Evolutionary conservation across 148 eudicot genomes (phyloP).

Genomic region (Dianthus caryophyllus): DNA sequence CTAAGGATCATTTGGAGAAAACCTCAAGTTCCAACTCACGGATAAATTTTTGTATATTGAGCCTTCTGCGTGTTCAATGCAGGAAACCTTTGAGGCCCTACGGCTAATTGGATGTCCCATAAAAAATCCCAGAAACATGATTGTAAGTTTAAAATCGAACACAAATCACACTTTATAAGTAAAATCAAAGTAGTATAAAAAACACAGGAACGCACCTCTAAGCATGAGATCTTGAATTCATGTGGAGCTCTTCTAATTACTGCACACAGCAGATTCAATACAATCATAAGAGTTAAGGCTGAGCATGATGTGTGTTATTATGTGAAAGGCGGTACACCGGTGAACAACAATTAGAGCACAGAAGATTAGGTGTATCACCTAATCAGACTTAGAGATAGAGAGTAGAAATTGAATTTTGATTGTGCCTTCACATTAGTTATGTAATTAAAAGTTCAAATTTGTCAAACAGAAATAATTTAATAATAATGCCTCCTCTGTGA

Average conservation of each 20-base stretch:
- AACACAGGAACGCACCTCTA: conserved; percentile 57
- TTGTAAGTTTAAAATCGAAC: not conserved
- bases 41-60: no score
- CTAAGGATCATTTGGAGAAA: no score
- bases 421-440: conserved; percentile 4
- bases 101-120: not conserved
- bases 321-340: not conserved
- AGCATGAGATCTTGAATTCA: conserved; percentile 93
- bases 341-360: not conserved
- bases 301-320: not conserved
- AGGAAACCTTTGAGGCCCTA: not conserved
- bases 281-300: conserved; percentile 8
- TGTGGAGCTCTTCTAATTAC: conserved; percentile 98
- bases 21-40: no score
- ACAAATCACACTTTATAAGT: not conserved
- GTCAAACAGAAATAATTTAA: not conserved
- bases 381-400: not conserved
- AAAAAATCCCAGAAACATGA: not conserved
- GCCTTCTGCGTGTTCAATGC: no score
- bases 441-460: not conserved
- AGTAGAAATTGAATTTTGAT: not conserved
- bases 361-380: not conserved
- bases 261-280: conserved; percentile 29
- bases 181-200: not conserved
- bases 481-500: not conserved